Evolutionary conservation across 129 eudicot genomes (phyloP).

Genomic region (Logfia minima): DNA sequence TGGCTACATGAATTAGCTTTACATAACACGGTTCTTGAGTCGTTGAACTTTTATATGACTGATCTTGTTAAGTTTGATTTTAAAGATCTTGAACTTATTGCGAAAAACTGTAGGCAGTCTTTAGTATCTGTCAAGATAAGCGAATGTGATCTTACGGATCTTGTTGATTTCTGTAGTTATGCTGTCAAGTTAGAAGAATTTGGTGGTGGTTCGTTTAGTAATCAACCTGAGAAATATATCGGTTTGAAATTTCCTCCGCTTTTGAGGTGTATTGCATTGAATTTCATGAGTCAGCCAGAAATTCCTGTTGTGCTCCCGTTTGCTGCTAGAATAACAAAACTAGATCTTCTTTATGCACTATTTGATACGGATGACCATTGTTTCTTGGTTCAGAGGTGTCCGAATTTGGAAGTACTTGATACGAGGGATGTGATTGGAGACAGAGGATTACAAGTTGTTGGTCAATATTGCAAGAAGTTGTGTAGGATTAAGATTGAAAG

Average conservation of each 20-base stretch:
- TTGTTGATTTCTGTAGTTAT: constrained; percentile 49
- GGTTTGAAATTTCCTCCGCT: constrained; percentile 46
- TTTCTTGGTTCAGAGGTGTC: constrained; percentile 55
- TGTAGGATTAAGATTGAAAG: constrained; percentile 77
- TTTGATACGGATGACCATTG: constrained; percentile 70
- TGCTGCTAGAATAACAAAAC: constrained; percentile 47
- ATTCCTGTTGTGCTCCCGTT: constrained; percentile 58
- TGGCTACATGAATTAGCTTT: constrained; percentile 81
- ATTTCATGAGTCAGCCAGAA: constrained; percentile 50
- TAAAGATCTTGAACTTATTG: constrained; percentile 65
- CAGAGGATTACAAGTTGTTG: constrained; percentile 62
- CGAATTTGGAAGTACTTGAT: constrained; percentile 79
- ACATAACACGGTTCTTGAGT: constrained; percentile 52
- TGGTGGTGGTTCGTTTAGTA: constrained; percentile 60
- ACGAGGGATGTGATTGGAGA: constrained; percentile 73
- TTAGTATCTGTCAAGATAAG: constrained; percentile 64
- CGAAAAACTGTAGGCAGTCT: constrained; percentile 48
- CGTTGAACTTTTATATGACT: constrained; percentile 72
- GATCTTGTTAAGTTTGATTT: constrained; percentile 43
- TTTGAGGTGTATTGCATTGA: constrained; percentile 53
- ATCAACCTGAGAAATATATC: constrained; percentile 44
- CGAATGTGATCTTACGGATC: constrained; percentile 57
- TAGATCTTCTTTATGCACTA: constrained; percentile 68
- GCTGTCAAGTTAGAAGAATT: constrained; percentile 62
- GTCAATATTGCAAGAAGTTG: constrained; percentile 54